Conservation (phyloP, 1,139 yeast genomes). For the Lodderomyces theae region DNA sequence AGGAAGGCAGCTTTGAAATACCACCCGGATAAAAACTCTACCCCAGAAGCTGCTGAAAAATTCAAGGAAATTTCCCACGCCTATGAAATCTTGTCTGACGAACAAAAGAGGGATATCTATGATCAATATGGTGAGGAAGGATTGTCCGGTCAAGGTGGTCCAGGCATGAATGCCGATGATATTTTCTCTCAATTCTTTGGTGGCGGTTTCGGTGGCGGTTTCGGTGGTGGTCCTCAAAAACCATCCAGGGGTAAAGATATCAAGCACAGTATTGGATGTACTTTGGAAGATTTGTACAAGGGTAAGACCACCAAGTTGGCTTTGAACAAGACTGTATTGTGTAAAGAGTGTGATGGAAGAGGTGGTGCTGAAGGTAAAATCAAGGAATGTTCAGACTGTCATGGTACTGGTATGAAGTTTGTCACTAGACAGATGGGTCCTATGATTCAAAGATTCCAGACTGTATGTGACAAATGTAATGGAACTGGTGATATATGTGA, state of each 20-base stretch:
- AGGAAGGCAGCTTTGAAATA: slow-evolving; percentile 88
- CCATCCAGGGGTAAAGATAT: slow-evolving; percentile 90
- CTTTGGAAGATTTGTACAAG: slow-evolving; percentile 90
- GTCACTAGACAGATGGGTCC: slow-evolving; percentile 99
- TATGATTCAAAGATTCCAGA: slow-evolving; percentile 96
- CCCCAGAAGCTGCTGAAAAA: slow-evolving; percentile 91
- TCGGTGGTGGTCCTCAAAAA: slow-evolving; percentile 73
- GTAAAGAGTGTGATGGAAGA: slow-evolving; percentile 87
- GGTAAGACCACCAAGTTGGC: slow-evolving; percentile 96
- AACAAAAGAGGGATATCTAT: slow-evolving; percentile 83
- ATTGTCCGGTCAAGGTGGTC: slow-evolving; percentile 68
- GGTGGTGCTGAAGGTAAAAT: slow-evolving; percentile 96
- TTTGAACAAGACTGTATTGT: slow-evolving; percentile 83
- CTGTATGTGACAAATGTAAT: slow-evolving; percentile 87
- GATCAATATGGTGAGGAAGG: slow-evolving; percentile 95
- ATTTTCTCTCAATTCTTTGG: slow-evolving; percentile 93
- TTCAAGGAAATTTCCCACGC: slow-evolving; percentile 91
- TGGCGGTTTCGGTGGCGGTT: slow-evolving; percentile 48
- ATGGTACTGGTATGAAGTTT: slow-evolving; percentile 87
- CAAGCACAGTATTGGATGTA: slow-evolving; percentile 79
- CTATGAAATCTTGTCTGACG: slow-evolving; percentile 82
- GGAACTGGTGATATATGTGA: slow-evolving; percentile 91
- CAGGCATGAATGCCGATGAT: slow-evolving; percentile 83
- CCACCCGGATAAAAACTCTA: slow-evolving; percentile 86
- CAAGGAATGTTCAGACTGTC: slow-evolving; percentile 81